These are phyloP conservation scores for Xylariaceae sp. DNA, from an alignment of 2,329 filamentous ascomycete genomes.

Conservation along the genomic window DNA sequence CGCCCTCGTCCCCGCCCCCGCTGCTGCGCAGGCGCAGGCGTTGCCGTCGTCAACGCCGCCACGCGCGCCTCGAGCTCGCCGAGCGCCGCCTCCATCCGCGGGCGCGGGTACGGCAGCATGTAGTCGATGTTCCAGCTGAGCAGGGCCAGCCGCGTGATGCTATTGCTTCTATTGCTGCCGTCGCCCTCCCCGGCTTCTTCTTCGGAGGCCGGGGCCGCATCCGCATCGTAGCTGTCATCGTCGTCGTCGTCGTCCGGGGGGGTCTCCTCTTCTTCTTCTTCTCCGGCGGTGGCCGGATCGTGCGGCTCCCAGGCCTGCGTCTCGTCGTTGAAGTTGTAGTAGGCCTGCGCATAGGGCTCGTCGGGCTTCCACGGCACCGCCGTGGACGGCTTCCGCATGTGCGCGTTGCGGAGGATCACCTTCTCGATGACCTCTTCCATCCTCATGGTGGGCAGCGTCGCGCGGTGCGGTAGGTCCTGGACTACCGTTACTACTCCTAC, in stretches of 20 bases:
- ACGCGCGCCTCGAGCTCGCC: conserved; percentile 14
- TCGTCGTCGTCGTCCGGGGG: too few species aligned
- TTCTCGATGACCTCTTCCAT: conserved; percentile 19
- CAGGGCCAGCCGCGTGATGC: conserved; percentile 16
- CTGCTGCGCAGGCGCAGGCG: too few species aligned
- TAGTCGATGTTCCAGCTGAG: conserved; percentile 28
- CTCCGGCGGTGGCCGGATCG: neutral
- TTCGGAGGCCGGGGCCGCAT: too few species aligned
- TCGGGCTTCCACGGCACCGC: conserved; percentile 18
- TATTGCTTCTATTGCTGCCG: conserved; percentile 1
- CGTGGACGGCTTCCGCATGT: conserved; percentile 5
- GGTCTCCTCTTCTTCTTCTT: too few species aligned
- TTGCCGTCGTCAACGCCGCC: too few species aligned
- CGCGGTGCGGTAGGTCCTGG: too few species aligned
- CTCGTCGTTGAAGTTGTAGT: conserved; percentile 13
- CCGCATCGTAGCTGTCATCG: too few species aligned
- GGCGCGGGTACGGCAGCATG: conserved; percentile 19
- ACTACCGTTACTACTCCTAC: too few species aligned
- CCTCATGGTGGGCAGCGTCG: neutral
- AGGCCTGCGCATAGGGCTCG: conserved; percentile 18
- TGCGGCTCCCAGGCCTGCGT: conserved; percentile 13
- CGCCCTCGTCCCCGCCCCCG: too few species aligned
- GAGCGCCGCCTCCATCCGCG: conserved; percentile 21
- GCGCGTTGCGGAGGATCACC: conserved; percentile 11
- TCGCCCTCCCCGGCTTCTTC: too few species aligned